These are phyloP conservation scores for Murraya koenigii DNA, from an alignment of 345 rosid genomes.

Conservation along the genomic window DNA sequence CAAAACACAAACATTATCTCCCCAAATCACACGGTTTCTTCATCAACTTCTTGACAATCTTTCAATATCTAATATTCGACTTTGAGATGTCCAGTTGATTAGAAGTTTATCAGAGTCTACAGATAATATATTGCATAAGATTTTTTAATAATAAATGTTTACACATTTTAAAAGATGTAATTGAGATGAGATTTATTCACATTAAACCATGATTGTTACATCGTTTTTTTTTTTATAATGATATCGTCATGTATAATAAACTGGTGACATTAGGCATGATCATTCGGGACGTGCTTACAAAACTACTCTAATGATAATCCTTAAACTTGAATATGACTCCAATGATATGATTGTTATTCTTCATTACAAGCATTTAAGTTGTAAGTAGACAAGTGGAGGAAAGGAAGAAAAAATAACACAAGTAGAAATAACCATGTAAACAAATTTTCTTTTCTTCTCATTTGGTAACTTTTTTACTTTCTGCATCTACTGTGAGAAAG, in stretches of 20 bases:
- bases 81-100: not conserved
- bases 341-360: not conserved
- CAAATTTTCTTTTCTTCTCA: constrained; percentile 12
- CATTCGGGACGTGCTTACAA: not conserved
- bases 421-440: not conserved
- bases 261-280: too few relatives aligned
- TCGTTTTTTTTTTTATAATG: too few relatives aligned
- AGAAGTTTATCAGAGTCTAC: not conserved
- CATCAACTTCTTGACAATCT: not conserved
- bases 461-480: not conserved
- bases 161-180: not conserved
- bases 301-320: not conserved
- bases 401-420: not conserved
- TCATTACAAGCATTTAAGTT: not conserved
- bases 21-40: not conserved
- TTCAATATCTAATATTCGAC: not conserved
- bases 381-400: not conserved
- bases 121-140: not conserved
- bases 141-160: too few relatives aligned
- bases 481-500: constrained; percentile 8
- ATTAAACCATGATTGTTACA: too few relatives aligned
- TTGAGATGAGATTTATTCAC: too few relatives aligned
- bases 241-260: too few relatives aligned
- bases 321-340: not conserved
- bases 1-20: not conserved